Percentiles rank a stretch among this genome's conserved stretches.
Conservation (phyloP, 2,329 filamentous ascomycete species). For the Podosphaera xanthii region DNA sequence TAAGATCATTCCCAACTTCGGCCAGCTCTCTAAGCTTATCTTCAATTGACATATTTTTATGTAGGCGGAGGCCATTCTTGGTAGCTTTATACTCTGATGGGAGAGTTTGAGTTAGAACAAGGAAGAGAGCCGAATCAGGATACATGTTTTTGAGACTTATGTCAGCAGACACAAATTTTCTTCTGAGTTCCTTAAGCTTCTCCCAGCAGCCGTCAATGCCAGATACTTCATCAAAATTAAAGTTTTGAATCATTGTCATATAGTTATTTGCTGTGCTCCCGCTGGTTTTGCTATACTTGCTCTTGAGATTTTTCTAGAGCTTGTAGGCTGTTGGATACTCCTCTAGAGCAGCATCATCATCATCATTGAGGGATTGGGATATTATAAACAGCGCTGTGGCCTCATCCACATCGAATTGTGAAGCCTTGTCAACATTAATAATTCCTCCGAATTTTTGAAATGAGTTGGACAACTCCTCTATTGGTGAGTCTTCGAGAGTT, state of each 20-base stretch:
- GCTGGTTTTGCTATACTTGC: background rate
- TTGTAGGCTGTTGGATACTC: background rate
- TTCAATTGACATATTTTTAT: background rate
- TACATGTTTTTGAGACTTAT: too few species aligned
- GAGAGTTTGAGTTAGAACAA: background rate
- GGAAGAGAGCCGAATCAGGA: too few species aligned
- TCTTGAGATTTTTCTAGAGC: background rate
- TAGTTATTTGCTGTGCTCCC: background rate
- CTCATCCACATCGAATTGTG: too few species aligned
- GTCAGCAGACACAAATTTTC: too few species aligned
- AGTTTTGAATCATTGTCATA: slow-evolving; percentile 1
- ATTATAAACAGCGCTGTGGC: background rate
- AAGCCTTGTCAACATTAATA: too few species aligned
- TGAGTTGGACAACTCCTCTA: background rate
- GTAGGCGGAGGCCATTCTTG: background rate
- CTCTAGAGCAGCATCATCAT: background rate
- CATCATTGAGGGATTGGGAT: background rate
- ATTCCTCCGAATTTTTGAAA: too few species aligned
- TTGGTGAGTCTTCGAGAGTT: background rate
- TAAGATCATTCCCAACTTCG: background rate
- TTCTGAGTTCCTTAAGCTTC: too few species aligned
- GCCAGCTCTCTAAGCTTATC: background rate
- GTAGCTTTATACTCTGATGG: background rate
- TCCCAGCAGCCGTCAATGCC: too few species aligned
- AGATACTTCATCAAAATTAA: background rate